These are phyloP conservation scores for Sideroxylon spinosum DNA, from an alignment of 179 eudicot species.

Conservation along the genomic window DNA sequence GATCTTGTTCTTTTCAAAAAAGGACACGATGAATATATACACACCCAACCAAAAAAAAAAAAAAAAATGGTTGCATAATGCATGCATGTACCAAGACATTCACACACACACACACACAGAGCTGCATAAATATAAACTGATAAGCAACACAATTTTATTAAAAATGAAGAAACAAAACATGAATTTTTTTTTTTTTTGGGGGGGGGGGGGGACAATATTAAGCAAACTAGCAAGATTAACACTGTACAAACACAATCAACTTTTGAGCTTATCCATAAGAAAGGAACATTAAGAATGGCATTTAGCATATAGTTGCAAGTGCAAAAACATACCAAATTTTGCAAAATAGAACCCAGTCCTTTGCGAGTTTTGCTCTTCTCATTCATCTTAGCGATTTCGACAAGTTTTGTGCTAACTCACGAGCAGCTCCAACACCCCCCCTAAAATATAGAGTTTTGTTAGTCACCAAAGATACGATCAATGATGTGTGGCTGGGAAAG, in stretches of 20 bases:
- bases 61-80: no score
- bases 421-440: constrained; percentile 3
- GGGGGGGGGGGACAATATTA: not conserved
- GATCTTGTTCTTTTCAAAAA: no score
- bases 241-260: not conserved
- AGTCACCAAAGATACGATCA: not conserved
- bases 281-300: not conserved
- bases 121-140: no score
- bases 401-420: constrained; percentile 6
- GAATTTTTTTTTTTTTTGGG: no score
- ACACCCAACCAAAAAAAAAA: no score
- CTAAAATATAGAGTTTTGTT: constrained; percentile 12
- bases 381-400: constrained; percentile 17
- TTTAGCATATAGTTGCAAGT: not conserved
- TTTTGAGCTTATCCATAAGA: not conserved
- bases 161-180: no score
- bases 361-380: constrained; percentile 12
- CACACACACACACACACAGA: no score
- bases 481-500: no score
- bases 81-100: no score
- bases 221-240: not conserved
- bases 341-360: constrained; percentile 16
- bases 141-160: no score
- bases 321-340: constrained; percentile 14
- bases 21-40: no score